Evolutionary conservation across 208 protist species (phyloP).

Genomic region (Crithidia mellificae): DNA sequence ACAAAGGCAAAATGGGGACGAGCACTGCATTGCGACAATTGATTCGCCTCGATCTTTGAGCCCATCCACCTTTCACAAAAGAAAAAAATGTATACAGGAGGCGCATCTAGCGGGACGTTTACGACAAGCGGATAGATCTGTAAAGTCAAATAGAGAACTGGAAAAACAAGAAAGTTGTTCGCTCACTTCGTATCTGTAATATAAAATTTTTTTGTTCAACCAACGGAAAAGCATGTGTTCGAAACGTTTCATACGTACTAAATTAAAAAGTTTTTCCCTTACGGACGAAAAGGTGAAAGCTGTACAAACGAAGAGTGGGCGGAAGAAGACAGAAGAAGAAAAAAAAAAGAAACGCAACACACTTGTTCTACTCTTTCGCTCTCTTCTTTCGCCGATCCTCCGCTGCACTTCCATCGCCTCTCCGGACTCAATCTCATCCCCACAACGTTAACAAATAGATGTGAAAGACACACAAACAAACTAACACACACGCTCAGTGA

Average conservation of each 20-base stretch:
- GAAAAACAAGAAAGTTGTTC: slow-evolving; percentile 7
- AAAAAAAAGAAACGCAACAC: no score
- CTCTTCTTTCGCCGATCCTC: neutral
- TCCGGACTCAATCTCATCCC: neutral
- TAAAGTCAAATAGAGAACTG: slow-evolving; percentile 4
- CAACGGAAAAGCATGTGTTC: slow-evolving; percentile 24
- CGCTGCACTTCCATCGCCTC: neutral
- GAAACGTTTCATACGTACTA: slow-evolving; percentile 11
- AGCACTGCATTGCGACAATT: no score
- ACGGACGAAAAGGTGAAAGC: slow-evolving; percentile 1
- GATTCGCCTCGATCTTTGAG: no score
- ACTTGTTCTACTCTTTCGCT: neutral
- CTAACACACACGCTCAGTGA: neutral
- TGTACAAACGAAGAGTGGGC: neutral
- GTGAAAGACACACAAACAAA: neutral
- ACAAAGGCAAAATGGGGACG: neutral
- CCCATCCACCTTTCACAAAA: no score
- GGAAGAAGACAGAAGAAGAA: slow-evolving; percentile 9
- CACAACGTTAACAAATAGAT: slow-evolving; percentile 2
- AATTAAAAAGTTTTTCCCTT: slow-evolving; percentile 14
- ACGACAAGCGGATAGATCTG: slow-evolving; percentile 8
- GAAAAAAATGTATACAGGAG: neutral
- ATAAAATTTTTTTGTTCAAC: neutral
- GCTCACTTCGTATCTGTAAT: slow-evolving; percentile 9
- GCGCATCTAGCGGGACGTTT: neutral